Conservation (phyloP, 306 rosid species). For the Cicer bijugum region DNA sequence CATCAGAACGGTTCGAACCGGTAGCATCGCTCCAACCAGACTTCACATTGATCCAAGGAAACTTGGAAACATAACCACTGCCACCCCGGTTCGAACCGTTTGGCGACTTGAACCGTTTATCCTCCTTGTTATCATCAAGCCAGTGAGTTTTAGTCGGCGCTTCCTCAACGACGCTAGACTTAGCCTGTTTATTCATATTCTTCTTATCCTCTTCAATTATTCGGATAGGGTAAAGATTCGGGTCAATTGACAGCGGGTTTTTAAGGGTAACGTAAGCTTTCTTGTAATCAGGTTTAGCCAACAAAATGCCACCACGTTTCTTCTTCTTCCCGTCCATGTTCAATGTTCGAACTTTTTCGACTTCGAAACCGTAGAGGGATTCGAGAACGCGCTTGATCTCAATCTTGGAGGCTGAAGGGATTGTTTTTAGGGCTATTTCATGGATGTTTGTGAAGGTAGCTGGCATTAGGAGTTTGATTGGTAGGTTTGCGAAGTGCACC, state of each 20-base stretch:
- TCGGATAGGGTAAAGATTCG: slow-evolving; percentile 65
- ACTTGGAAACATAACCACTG: neutral
- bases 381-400: slow-evolving; percentile 91
- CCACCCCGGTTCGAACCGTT: neutral
- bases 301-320: slow-evolving; percentile 67
- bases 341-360: slow-evolving; percentile 74
- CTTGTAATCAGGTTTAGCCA: slow-evolving; percentile 78
- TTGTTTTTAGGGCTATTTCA: slow-evolving; percentile 85
- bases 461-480: slow-evolving; percentile 91
- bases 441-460: slow-evolving; percentile 65
- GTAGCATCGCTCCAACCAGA: slow-evolving; percentile 51
- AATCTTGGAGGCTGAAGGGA: slow-evolving; percentile 90
- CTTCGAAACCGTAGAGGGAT: slow-evolving; percentile 88
- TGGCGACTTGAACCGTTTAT: slow-evolving; percentile 2
- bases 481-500: slow-evolving; percentile 79
- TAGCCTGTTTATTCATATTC: slow-evolving; percentile 56
- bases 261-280: slow-evolving; percentile 84
- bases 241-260: slow-evolving; percentile 66
- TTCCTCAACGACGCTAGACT: slow-evolving; percentile 60
- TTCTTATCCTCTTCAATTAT: slow-evolving; percentile 60
- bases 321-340: slow-evolving; percentile 94
- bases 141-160: slow-evolving; percentile 63
- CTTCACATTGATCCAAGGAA: slow-evolving; percentile 34
- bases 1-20: slow-evolving; percentile 4
- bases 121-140: slow-evolving; percentile 58